Base-by-base conservation (phyloP, 2,329 filamentous ascomycete genomes). In the Calonectria henricotiae region DNA sequence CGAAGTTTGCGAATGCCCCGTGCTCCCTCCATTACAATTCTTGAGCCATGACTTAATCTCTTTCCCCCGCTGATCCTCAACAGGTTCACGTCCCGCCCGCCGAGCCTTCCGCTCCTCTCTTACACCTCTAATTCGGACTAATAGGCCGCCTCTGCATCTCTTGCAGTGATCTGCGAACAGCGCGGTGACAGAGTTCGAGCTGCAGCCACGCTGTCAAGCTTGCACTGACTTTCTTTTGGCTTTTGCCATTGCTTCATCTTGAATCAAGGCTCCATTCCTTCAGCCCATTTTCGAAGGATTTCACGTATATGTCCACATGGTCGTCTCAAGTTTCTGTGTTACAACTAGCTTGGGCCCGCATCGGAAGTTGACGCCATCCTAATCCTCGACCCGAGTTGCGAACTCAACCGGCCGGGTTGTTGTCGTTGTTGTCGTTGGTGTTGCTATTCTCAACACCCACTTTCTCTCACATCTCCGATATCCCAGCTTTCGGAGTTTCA, bases 91-190 rank as follows among this genome's bases (percentile, higher is more conserved):
- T 61, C 68, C 75, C 63, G 65, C 51, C 62, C 58, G 67, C 69
- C 74, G 74, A 71, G 46, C 43, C 58, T 71, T 77, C 70, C 64
- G 61, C 51, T 66, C 47, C 54, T 35, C 47, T 20, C 41, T 49
- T 63, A 58, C 51, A 58, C 35, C 30, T 58, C 43, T 37, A 49
- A 62, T 37, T 54, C 43, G 25, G 30, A 30, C 64, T 61, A 44
- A 55, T 49, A 62, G 46, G 41, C 62, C 63, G 67, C 30, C 39
- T 65, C 63, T 63, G 49, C 67, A 67, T 67, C 51, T 69, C 58
- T 43, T 68, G 51, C 60, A 67, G 46, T 32, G 63, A 74, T 73
- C 66, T 69, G 30, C 63, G 68, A 71, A 66, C 70, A 66, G 63
- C 58, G 70, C 60, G 47, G 58, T 69, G 61, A 58, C 61, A 67